Evolutionary conservation across 2,329 filamentous ascomycete species (phyloP), one percentile per base, ranked within the genome.

Genomic region (Leptosphaerulina australis): DNA sequence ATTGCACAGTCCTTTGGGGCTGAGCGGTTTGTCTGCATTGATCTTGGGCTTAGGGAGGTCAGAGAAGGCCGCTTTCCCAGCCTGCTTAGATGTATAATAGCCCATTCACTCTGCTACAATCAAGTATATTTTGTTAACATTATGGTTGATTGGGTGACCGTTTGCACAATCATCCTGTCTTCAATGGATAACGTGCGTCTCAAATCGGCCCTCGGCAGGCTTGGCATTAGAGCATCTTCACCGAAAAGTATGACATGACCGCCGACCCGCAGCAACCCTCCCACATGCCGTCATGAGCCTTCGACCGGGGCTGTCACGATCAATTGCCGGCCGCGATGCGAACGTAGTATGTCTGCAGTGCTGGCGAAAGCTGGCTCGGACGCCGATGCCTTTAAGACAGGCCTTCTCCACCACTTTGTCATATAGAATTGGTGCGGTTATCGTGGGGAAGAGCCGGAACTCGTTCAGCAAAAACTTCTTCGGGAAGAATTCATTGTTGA

Each of bases 381-480:
- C 56, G 17, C 58, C 62, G 28, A 41, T 52, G 40, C 60, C 62
- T 14, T 41, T 55, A 47, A 62, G 62, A 34, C 68, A 61, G 28
- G 44, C 60, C 26, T 67, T 72, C 52, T 70, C 69, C 25, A 63
- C 60, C 25, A 53, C 62, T 5, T 49, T 60, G 10, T 53, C 67
- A 9, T 45, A 58, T 41, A 60, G 60, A 53, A 62, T 67, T 37
- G 63, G 67, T 39, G 66, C 64, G 38, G 59, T 66, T 51, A 62
- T 64, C 10, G 54, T 59, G 11, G 64, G 62, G 14, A 68, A 64
- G 59, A 63, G 61, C 33, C 60, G 64, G 54, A 68, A 52, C 34
- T 44, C 66, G 11, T 72, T 74, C 53, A 60, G 56, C 54, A 71
- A 66, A 44, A 69, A 72, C 51, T 75, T 74, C 55, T 74, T 75